Base-by-base conservation (phyloP, 192 early-diverging fungal species). In the Nowakowskiella sp. region DNA sequence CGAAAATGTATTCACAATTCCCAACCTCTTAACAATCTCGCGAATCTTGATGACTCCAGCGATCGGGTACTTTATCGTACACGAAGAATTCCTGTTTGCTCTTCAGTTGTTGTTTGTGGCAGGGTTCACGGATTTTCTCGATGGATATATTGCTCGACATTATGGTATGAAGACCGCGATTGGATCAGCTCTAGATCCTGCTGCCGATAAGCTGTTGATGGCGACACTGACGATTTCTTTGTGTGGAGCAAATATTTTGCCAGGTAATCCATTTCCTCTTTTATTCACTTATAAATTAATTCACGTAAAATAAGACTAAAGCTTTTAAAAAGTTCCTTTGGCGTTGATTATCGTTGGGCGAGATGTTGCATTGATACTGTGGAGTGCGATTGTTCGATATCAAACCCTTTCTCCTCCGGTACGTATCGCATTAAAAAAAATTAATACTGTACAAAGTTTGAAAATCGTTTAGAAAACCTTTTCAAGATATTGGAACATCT, bases 171-270 rank as follows among this genome's bases (percentile, higher is more conserved):
- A 80, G 59, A 90, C 89, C 19, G 76, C 88, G 42, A 70, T 92
- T 28, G 92, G 91, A 7, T 87, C 86, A 3, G 89, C 91, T 23
- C 75, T 94, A 30, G 92, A 98, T 64, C 94, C 94, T 3, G 83
- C 84, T 6, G 91, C 91, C 13, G 94, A 98, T 68, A 98, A 94
- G 62, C 75, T 84, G 2, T 61, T 94, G 13, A 93, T 94, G 90
- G 93, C 92, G 0, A 80, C 85, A 13, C 53, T 98, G 52, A 89
- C 88, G 9, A 65, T 94, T 10, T 81, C 87, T 9, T 63, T 95
- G 31, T 77, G 76, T 4, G 79, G 77, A 60, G 73, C 80, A 10
- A 76, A 72, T 9, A 57, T 91, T 42, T 54, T 98, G 34, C 91
- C 92, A 6, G 54, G 84, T 86, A 60, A 52, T 22, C 26, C 42